Evolutionary conservation across 805 yeast genomes (phyloP).

Genomic region (Zygoascus tannicola): DNA sequence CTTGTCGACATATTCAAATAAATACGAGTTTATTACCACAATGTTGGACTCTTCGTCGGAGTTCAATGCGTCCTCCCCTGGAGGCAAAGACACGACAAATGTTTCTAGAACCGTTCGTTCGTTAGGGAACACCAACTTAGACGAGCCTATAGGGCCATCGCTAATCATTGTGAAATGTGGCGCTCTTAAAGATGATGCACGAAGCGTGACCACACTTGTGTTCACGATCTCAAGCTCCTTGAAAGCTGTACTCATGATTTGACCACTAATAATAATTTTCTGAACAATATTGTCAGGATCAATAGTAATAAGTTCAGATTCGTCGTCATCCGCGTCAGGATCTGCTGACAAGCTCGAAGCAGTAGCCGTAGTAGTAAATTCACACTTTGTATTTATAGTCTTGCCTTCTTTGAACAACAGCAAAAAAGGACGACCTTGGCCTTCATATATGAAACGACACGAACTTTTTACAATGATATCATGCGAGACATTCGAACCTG

Average conservation of each 20-base stretch:
- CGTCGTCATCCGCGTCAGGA: constrained; percentile 28
- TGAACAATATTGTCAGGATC: constrained; percentile 37
- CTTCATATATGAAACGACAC: constrained; percentile 37
- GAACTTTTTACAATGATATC: constrained; percentile 15
- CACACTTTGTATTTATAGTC: constrained; percentile 47
- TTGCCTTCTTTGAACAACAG: constrained; percentile 45
- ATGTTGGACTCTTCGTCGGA: constrained; percentile 19
- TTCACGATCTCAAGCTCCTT: constrained; percentile 48
- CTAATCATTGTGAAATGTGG: constrained; percentile 51
- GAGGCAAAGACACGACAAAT: constrained; percentile 33
- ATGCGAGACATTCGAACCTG: neutral
- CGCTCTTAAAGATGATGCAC: constrained; percentile 25
- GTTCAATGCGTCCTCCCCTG: constrained; percentile 12
- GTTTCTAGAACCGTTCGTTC: constrained; percentile 55
- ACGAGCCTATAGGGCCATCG: constrained; percentile 62
- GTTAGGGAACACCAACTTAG: constrained; percentile 57
- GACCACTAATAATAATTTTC: constrained; percentile 47
- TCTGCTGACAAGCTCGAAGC: neutral
- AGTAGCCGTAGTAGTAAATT: constrained; percentile 34
- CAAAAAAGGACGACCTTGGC: constrained; percentile 45
- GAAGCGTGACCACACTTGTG: constrained; percentile 37
- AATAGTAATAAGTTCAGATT: constrained; percentile 27
- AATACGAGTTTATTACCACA: constrained; percentile 31
- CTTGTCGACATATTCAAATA: constrained; percentile 40
- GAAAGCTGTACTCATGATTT: constrained; percentile 43